Conservation (phyloP, 768 basidiomycete species). For the Cystofilobasidium macerans region DNA sequence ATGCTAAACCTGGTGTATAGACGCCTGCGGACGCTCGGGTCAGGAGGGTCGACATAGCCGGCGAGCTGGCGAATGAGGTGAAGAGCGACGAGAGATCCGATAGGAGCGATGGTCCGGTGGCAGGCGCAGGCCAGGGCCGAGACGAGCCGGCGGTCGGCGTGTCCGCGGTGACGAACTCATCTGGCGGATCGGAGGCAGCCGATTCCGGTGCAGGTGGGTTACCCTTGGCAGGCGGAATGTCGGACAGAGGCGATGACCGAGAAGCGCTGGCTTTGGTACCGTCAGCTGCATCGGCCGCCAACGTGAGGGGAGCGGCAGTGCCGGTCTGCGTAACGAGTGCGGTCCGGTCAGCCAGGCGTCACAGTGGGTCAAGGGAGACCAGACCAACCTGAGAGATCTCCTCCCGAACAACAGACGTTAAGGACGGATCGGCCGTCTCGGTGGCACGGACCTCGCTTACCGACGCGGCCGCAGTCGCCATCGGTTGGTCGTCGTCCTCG, state of each 20-base stretch:
- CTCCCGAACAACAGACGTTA: neutral
- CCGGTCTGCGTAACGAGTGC: too few relatives aligned
- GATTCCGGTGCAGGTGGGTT: neutral
- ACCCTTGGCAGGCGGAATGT: neutral
- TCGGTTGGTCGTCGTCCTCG: neutral
- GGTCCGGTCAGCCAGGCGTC: too few relatives aligned
- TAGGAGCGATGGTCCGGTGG: constrained; percentile 16
- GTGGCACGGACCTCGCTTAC: too few relatives aligned
- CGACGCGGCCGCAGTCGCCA: neutral
- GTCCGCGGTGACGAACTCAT: constrained; percentile 6
- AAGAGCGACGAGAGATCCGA: constrained; percentile 15
- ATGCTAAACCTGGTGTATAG: constrained; percentile 6
- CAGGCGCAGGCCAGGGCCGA: too few relatives aligned
- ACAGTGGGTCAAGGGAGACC: too few relatives aligned
- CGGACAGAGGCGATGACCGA: neutral
- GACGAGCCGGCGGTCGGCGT: neutral
- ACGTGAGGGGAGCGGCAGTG: too few relatives aligned
- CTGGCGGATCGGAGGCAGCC: constrained; percentile 16
- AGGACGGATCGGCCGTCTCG: too few relatives aligned
- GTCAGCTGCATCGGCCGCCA: neutral
- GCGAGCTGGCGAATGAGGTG: constrained; percentile 5
- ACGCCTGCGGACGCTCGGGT: constrained; percentile 9
- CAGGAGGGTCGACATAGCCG: constrained; percentile 9
- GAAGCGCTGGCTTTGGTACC: too few relatives aligned
- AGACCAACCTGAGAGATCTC: too few relatives aligned